Evolutionary conservation across 192 early-diverging fungal genomes (phyloP).

Genomic region (Coemansia aciculifera): DNA sequence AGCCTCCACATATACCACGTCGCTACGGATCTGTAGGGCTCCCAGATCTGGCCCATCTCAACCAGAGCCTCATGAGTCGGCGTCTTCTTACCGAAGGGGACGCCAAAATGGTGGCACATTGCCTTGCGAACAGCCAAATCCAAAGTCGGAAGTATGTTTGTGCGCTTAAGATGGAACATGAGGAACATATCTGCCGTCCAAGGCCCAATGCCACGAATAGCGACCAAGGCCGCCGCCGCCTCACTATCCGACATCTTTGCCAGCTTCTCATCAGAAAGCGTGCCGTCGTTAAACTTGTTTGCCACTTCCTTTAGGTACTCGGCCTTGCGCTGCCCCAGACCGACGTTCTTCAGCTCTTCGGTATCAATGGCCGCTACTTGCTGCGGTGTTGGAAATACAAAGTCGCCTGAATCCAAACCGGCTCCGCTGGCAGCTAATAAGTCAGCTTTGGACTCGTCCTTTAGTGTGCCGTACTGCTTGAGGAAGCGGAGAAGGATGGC

Average conservation of each 20-base stretch:
- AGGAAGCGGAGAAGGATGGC: conserved; percentile 62
- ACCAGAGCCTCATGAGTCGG: conserved; percentile 59
- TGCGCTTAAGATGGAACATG: conserved; percentile 70
- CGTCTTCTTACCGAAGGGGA: conserved; percentile 54
- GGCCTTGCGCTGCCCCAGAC: conserved; percentile 52
- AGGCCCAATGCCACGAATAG: conserved; percentile 68
- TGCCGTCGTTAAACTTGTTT: conserved; percentile 57
- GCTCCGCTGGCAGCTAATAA: neutral
- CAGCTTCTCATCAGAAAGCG: conserved; percentile 53
- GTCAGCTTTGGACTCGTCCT: conserved; percentile 16
- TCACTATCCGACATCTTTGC: conserved; percentile 59
- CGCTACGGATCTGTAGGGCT: conserved; percentile 64
- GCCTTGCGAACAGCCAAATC: conserved; percentile 69
- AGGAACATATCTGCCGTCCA: conserved; percentile 77
- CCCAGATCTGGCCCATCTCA: conserved; percentile 59
- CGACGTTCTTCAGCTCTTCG: conserved; percentile 33
- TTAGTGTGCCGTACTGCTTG: conserved; percentile 51
- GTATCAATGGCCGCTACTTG: conserved; percentile 54
- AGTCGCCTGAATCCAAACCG: conserved; percentile 14
- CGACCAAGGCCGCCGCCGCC: conserved; percentile 55
- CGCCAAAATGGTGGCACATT: conserved; percentile 63
- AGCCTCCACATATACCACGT: conserved; percentile 70
- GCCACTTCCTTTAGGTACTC: conserved; percentile 71
- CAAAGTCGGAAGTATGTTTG: conserved; percentile 67
- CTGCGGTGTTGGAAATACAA: conserved; percentile 59